Conservation (phyloP, 805 yeast genomes). For the Candida coquimbonensis region DNA sequence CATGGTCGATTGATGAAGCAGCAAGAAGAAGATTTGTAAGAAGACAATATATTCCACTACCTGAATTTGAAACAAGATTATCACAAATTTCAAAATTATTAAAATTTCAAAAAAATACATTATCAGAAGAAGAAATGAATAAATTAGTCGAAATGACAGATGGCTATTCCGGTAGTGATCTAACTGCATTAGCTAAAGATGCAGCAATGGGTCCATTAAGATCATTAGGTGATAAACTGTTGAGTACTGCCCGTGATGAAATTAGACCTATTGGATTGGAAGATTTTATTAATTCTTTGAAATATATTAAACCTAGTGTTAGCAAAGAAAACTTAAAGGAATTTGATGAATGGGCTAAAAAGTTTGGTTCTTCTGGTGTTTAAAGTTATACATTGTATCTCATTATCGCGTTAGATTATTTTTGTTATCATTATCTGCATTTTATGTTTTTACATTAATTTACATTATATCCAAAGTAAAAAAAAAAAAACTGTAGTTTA, state of each 20-base stretch:
- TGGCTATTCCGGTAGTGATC: slow-evolving; percentile 91
- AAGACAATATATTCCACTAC: slow-evolving; percentile 89
- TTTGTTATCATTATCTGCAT: background rate
- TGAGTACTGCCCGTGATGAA: slow-evolving; percentile 61
- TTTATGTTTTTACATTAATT: background rate
- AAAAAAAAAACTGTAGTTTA: no score
- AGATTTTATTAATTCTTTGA: slow-evolving; percentile 75
- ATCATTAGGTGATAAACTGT: slow-evolving; percentile 77
- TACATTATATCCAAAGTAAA: background rate
- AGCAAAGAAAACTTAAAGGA: slow-evolving; percentile 68
- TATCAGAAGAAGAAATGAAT: slow-evolving; percentile 56
- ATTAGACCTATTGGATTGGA: slow-evolving; percentile 68
- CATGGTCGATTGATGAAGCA: slow-evolving; percentile 97
- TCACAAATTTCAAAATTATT: slow-evolving; percentile 68
- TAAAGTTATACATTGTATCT: slow-evolving; percentile 23
- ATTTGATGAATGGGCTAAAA: slow-evolving; percentile 84
- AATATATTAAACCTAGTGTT: slow-evolving; percentile 83
- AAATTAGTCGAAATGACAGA: slow-evolving; percentile 60
- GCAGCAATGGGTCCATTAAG: slow-evolving; percentile 98
- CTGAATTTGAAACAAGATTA: slow-evolving; percentile 76
- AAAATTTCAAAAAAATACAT: slow-evolving; percentile 58
- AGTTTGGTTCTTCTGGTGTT: slow-evolving; percentile 91
- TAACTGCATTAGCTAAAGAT: slow-evolving; percentile 92
- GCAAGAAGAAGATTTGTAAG: slow-evolving; percentile 92
- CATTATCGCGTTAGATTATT: background rate